Evolutionary conservation across 225 moss, liverwort and hornwort genomes (phyloP).

Genomic region (Polytrichum formosum): DNA sequence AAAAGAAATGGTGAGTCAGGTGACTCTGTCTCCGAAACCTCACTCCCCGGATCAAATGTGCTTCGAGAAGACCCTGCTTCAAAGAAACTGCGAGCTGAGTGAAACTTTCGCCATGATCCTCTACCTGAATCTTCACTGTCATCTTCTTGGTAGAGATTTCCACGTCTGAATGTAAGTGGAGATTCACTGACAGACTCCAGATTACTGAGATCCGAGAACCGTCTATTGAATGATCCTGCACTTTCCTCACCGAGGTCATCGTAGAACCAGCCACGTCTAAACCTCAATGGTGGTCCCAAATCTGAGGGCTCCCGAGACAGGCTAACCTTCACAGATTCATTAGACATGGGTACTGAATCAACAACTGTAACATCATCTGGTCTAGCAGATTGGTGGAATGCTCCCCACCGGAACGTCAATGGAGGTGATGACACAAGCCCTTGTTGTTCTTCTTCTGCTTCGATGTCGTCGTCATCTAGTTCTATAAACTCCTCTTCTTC

Average conservation of each 20-base stretch:
- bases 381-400: constrained; percentile 33
- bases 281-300: constrained; percentile 12
- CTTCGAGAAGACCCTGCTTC: constrained; percentile 46
- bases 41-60: constrained; percentile 25
- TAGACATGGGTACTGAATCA: neutral
- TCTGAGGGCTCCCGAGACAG: constrained; percentile 22
- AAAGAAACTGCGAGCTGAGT: constrained; percentile 47
- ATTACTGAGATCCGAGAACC: neutral
- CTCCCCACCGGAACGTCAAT: constrained; percentile 40
- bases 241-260: constrained; percentile 13
- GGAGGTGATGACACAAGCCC: constrained; percentile 15
- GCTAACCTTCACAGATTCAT: constrained; percentile 10
- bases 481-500: constrained; percentile 30
- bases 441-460: constrained; percentile 1
- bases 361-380: constrained; percentile 10
- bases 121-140: constrained; percentile 5
- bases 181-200: neutral
- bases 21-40: constrained; percentile 23
- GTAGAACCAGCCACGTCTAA: constrained; percentile 25
- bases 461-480: constrained; percentile 19
- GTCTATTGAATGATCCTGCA: constrained; percentile 9
- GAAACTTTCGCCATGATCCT: constrained; percentile 29
- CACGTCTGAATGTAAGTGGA: neutral
- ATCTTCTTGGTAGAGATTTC: constrained; percentile 7
- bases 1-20: constrained; percentile 11